Evolutionary conservation across 2,329 filamentous ascomycete genomes (phyloP).

Genomic region (Beauveria medogensis): DNA sequence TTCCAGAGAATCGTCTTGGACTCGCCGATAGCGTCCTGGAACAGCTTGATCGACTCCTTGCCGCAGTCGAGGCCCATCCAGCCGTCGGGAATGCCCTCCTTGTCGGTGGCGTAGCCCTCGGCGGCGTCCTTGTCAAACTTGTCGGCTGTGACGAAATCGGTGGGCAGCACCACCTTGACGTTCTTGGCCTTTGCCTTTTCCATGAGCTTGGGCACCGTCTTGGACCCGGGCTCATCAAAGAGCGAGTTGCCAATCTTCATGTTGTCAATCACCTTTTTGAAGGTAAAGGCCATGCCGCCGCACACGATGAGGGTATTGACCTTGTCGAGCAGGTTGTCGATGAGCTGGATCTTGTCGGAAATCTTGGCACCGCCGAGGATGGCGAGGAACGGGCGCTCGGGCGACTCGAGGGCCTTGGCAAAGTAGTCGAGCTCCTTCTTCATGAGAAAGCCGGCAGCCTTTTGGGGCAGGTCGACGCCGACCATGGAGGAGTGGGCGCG

Average conservation of each 20-base stretch:
- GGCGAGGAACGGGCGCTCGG: slow-evolving; percentile 92
- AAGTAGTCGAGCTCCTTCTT: slow-evolving; percentile 99
- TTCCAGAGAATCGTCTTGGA: slow-evolving; percentile 99
- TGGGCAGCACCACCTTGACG: slow-evolving; percentile 89
- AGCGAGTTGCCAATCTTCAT: slow-evolving; percentile 85
- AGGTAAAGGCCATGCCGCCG: slow-evolving; percentile 98
- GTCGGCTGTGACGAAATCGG: slow-evolving; percentile 93
- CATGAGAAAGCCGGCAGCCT: slow-evolving; percentile 96
- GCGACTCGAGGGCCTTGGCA: slow-evolving; percentile 87
- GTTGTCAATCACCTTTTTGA: slow-evolving; percentile 96
- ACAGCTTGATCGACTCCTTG: slow-evolving; percentile 78
- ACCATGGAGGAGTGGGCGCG: slow-evolving; percentile 99
- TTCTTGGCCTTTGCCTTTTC: slow-evolving; percentile 96
- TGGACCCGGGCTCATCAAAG: slow-evolving; percentile 88
- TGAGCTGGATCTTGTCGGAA: slow-evolving; percentile 98
- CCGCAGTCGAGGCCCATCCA: slow-evolving; percentile 98
- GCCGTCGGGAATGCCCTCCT: slow-evolving; percentile 85
- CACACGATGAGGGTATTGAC: slow-evolving; percentile 95
- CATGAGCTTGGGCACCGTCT: slow-evolving; percentile 80
- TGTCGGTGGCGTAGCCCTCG: slow-evolving; percentile 73
- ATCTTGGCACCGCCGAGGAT: slow-evolving; percentile 98
- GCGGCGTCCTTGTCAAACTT: slow-evolving; percentile 85
- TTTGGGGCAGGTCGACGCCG: slow-evolving; percentile 88
- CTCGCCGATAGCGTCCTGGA: slow-evolving; percentile 77
- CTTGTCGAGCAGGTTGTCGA: slow-evolving; percentile 97